A percentile compares a stretch with the other conserved stretches of the same genome.
These are phyloP conservation scores for Trypanosoma theileri DNA, from an alignment of 208 protist genomes.

Conservation along the genomic window DNA sequence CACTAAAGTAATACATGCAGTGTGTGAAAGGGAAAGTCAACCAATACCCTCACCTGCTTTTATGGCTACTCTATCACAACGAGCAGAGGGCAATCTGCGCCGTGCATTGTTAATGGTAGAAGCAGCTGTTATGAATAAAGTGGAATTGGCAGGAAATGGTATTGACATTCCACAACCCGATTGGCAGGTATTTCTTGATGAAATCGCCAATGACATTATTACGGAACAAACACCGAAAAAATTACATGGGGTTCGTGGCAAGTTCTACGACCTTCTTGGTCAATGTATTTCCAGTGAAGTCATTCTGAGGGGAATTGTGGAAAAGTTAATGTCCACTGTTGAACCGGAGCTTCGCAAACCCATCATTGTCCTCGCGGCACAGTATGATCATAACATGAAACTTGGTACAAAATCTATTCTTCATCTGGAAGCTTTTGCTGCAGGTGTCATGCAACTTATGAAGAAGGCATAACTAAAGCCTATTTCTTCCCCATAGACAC, in stretches of 20 bases:
- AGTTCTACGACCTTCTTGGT: slow-evolving; percentile 98
- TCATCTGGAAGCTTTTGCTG: slow-evolving; percentile 98
- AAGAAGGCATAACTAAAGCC: slow-evolving; percentile 33
- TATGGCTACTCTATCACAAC: slow-evolving; percentile 59
- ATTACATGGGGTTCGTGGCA: slow-evolving; percentile 92
- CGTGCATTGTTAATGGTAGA: slow-evolving; percentile 97
- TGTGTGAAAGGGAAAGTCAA: slow-evolving; percentile 74
- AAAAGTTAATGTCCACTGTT: slow-evolving; percentile 77
- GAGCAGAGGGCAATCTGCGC: slow-evolving; percentile 94
- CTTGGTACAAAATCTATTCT: slow-evolving; percentile 97
- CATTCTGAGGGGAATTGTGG: slow-evolving; percentile 91
- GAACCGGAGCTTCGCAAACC: slow-evolving; percentile 67
- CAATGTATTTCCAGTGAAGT: slow-evolving; percentile 98
- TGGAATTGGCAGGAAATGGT: slow-evolving; percentile 79
- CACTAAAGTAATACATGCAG: slow-evolving; percentile 45
- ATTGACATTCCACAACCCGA: slow-evolving; percentile 85
- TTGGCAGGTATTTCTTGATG: slow-evolving; percentile 95
- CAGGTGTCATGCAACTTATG: slow-evolving; percentile 81
- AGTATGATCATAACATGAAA: slow-evolving; percentile 97
- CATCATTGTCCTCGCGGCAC: slow-evolving; percentile 91
- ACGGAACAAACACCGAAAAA: slow-evolving; percentile 93
- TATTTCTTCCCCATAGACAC: neutral
- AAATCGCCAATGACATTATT: slow-evolving; percentile 92
- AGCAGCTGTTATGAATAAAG: slow-evolving; percentile 82
- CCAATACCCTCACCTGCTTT: slow-evolving; percentile 65